Base-by-base conservation (phyloP, 257 asterid genomes). In the Penstemon barbatus region DNA sequence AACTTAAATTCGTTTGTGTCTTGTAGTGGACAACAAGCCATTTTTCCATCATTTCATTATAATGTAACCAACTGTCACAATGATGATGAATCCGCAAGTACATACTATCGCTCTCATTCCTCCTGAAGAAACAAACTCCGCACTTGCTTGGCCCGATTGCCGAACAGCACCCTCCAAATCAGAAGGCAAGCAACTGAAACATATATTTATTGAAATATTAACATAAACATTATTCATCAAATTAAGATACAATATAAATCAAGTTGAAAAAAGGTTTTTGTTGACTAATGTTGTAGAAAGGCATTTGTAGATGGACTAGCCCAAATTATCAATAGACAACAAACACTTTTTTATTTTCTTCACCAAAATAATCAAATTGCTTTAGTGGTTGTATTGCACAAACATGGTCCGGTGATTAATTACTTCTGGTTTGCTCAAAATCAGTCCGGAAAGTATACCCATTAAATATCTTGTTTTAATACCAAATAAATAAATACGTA, bases 131-230 rank as follows among this genome's bases (percentile, higher is more conserved):
- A 90, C 87, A 81, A 90, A 93, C 73, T 82, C 81, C 1, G 96
- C 96, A 74, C 80, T 75, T 70, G 98, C 95, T 84, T 78, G 84
- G 78, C 95, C 92, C 3, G 98, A 87, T 78, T 93, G 98, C 61
- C 74, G 82, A 71, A 93, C 94, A 37, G 98, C 98, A 71, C 96
- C 98, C 83, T 81, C 97, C 94, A 93, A 80, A 78, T 87, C 96
- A 77, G 90, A 82, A 66, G 98, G 97, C 80, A 93, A 77, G 77
- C 96, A 90, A 78, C 98, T 93, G 89, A 78, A 79, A 82, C 73
- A 81, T 54, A 62, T 55, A 61, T 6, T 36, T 38, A 75, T 52
- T 50, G 54, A 44, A 58, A 51, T 15, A 15, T 52, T 8, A 70
- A 57, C 43, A 8, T 0, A 41, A 51, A 42, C 53, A 53, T 46